Percentiles rank a stretch among this genome's conserved stretches.
Conservation (phyloP, 345 rosid genomes). For the Eucalyptus regnans region DNA sequence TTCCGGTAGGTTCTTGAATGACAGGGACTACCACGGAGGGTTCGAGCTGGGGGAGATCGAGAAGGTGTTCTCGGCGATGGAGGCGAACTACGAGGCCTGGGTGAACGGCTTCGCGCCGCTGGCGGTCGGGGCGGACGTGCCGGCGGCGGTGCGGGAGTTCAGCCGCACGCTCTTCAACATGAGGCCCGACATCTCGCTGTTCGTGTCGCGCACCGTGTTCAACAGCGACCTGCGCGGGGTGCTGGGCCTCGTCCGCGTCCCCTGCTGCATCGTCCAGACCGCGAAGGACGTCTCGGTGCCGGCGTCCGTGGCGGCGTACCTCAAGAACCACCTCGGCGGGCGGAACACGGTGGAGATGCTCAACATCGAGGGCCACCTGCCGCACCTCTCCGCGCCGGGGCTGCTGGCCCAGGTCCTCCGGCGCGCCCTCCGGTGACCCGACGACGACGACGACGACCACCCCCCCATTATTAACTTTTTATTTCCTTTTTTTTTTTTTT, state of each 20-base stretch:
- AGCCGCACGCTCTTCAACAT: slow-evolving; percentile 44
- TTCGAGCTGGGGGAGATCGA: slow-evolving; percentile 26
- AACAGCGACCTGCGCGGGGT: slow-evolving; percentile 32
- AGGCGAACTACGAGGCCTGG: slow-evolving; percentile 39
- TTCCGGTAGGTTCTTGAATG: slow-evolving; percentile 7
- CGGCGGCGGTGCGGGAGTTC: slow-evolving; percentile 36
- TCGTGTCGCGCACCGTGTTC: slow-evolving; percentile 25
- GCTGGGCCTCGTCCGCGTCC: slow-evolving; percentile 24
- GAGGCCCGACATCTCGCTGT: slow-evolving; percentile 41
- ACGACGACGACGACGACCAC: background rate
- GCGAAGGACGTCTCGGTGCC: slow-evolving; percentile 33
- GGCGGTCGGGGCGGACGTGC: slow-evolving; percentile 42
- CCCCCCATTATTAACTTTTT: too few relatives aligned
- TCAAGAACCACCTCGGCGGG: slow-evolving; percentile 33
- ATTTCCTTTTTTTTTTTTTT: background rate
- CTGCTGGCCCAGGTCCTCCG: slow-evolving; percentile 19
- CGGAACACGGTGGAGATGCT: slow-evolving; percentile 31
- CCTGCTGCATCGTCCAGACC: slow-evolving; percentile 35
- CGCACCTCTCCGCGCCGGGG: slow-evolving; percentile 34
- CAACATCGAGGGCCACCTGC: slow-evolving; percentile 34
- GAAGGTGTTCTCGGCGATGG: slow-evolving; percentile 31
- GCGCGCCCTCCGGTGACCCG: slow-evolving; percentile 24
- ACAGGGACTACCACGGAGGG: slow-evolving; percentile 35
- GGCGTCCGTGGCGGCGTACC: slow-evolving; percentile 24
- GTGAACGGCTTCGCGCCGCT: slow-evolving; percentile 35